Evolutionary conservation across 345 rosid species (phyloP).

Genomic region (Corchorus capsularis): DNA sequence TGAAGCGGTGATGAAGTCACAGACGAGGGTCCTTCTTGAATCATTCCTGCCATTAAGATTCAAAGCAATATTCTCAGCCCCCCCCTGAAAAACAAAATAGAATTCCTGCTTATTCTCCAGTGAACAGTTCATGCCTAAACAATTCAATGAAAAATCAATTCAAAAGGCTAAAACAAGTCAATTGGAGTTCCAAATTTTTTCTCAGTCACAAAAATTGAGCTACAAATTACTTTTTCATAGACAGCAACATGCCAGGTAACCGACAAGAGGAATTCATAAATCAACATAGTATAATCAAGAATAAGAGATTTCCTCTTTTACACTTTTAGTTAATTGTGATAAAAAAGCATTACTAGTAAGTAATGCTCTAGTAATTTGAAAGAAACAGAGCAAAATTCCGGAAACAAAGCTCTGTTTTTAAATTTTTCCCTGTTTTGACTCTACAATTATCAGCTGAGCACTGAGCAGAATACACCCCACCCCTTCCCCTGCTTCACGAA

Average conservation of each 20-base stretch:
- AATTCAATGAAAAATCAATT: slow-evolving; percentile 9
- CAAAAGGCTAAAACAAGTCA: neutral
- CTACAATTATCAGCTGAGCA: neutral
- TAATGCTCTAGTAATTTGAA: too few species aligned
- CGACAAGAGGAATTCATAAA: neutral
- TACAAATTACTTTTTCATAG: neutral
- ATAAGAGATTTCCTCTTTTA: neutral
- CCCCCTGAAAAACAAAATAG: slow-evolving; percentile 2
- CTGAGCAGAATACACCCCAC: neutral
- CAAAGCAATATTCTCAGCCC: neutral
- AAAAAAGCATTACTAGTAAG: slow-evolving; percentile 1
- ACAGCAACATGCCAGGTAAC: neutral
- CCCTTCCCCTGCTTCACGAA: neutral
- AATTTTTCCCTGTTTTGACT: neutral
- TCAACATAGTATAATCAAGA: neutral
- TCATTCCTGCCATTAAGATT: slow-evolving; percentile 44
- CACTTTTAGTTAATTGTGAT: neutral
- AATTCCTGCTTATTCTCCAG: neutral
- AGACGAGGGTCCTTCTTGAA: slow-evolving; percentile 59
- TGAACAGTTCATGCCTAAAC: neutral
- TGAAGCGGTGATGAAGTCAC: slow-evolving; percentile 56
- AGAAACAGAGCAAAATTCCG: neutral
- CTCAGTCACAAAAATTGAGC: neutral
- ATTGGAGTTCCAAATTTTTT: neutral
- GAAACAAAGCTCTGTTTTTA: neutral